Evolutionary conservation across 192 early-diverging fungal species (phyloP), one percentile per base, ranked within the genome.

Genomic region (Pilobolus umbonatus): DNA sequence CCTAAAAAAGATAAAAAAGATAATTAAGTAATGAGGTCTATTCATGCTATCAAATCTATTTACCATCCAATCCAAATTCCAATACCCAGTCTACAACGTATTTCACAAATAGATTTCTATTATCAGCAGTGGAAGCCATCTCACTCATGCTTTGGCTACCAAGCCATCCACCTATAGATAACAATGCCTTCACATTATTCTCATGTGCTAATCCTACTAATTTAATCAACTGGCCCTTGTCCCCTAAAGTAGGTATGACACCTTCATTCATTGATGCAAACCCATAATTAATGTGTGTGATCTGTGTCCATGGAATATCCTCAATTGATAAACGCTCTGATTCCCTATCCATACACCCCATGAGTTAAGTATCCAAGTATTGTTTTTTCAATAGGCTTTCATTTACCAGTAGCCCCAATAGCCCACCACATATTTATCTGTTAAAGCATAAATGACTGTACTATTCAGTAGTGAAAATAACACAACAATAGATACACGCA

Each of bases 121-220:
- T 49, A 8, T 15, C 47, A 5, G 47, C 14, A 4, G 47, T 49
- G 29, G 47, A 49, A 49, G 47, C 47, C 47, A 49, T 49, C 29
- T 49, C 29, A 25, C 47, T 49, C 47, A 49, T 49, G 1, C 25
- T 28, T 29, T 28, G 25, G n/a, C 47, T 49, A 5, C 47, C 47
- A 28, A 49, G 14, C 47, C 47, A 49, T n/a, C 47, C 47, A 4
- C 47, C 47, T 25, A 49, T 49, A 22, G 47, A 49, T 22, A 49
- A 49, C 2, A 49, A 28, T 6, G 47, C 26, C 26, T 49, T 49
- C n/a, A 49, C 47, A 28, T 49, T 49, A 29, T 49, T 22, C 12
- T 49, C 25, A 28, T 49, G 47, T 8, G 47, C 47, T 2, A 49
- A 22, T n/a, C 47, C 47, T 12, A 49, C 47, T 28, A 49, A 49